phyloP scores from a whole-genome alignment of 108 stramenopile genomes.

The Nannochloropsis gaditana region DNA sequence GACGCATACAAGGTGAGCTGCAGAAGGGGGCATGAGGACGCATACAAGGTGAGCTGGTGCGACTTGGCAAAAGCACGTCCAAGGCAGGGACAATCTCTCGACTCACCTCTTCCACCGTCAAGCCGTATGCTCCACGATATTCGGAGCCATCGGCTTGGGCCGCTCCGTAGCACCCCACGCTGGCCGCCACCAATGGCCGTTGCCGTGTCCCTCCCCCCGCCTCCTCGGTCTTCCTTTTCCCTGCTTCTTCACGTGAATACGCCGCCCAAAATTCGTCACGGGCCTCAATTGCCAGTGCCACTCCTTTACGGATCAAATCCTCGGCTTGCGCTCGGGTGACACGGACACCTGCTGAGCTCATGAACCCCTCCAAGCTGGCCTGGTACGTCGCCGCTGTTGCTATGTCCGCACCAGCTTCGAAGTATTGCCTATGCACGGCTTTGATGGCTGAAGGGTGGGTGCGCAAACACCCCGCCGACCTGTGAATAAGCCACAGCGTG shows the following conservation, averaged over 20 bases:
- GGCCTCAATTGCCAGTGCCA: slow-evolving; percentile 37
- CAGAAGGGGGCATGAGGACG: no score
- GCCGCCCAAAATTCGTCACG: slow-evolving; percentile 37
- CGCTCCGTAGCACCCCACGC: slow-evolving; percentile 54
- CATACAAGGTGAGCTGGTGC: no score
- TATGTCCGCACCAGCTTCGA: slow-evolving; percentile 47
- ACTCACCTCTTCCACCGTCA: neutral
- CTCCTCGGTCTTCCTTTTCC: neutral
- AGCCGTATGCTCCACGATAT: slow-evolving; percentile 48
- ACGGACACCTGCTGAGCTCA: slow-evolving; percentile 19
- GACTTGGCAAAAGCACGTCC: no score
- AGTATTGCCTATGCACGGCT: slow-evolving; percentile 41
- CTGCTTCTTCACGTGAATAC: neutral
- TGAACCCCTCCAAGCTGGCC: slow-evolving; percentile 47
- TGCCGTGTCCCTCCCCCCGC: neutral
- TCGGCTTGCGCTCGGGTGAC: slow-evolving; percentile 21
- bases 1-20: no score
- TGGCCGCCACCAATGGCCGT: slow-evolving; percentile 45
- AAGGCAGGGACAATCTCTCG: neutral
- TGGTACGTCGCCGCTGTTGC: slow-evolving; percentile 51
- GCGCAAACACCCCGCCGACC: neutral
- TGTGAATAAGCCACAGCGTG: neutral
- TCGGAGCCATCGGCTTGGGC: slow-evolving; percentile 51
- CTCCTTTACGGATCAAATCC: slow-evolving; percentile 38
- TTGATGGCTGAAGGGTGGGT: slow-evolving; percentile 36